Conservation (phyloP, 2,329 filamentous ascomycete species). For the Cercospora berteroae region DNA sequence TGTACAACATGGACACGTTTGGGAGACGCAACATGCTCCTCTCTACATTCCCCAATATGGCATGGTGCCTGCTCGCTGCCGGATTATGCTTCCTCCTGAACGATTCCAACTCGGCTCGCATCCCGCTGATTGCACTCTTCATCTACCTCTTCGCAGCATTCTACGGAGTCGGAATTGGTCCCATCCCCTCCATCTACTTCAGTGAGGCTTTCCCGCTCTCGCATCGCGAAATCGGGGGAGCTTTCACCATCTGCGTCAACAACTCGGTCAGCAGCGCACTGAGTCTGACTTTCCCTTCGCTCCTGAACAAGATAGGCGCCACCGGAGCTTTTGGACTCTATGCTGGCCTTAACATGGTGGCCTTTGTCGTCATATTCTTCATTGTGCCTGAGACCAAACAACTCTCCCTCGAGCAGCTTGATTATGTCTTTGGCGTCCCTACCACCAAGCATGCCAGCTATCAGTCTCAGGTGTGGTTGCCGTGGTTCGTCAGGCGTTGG, state of each 20-base stretch:
- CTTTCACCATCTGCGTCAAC: conserved; percentile 34
- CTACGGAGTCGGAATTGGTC: conserved; percentile 32
- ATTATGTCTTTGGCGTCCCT: conserved; percentile 44
- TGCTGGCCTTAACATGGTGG: conserved; percentile 56
- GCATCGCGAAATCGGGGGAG: conserved; percentile 35
- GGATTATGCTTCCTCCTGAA: conserved; percentile 56
- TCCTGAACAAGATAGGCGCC: conserved; percentile 48
- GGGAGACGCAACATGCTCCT: conserved; percentile 53
- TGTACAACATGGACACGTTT: conserved; percentile 53
- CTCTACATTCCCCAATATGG: conserved; percentile 53
- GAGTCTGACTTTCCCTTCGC: conserved; percentile 51
- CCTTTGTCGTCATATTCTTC: conserved; percentile 63
- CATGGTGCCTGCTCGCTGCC: conserved; percentile 47
- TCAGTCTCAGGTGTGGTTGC: conserved; percentile 9
- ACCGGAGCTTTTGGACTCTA: conserved; percentile 63
- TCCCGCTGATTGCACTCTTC: conserved; percentile 36
- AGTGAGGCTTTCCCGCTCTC: conserved; percentile 38
- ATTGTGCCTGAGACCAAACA: conserved; percentile 50
- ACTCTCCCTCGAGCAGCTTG: conserved; percentile 47
- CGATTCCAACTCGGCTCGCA: conserved; percentile 32
- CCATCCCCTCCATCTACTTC: conserved; percentile 36
- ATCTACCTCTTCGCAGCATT: conserved; percentile 34
- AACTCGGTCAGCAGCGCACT: conserved; percentile 50
- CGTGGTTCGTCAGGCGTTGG: conserved; percentile 14
- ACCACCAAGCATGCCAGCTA: conserved; percentile 14